phyloP scores from a whole-genome alignment of 768 basidiomycete species.

The Daedaleopsis nitida region DNA sequence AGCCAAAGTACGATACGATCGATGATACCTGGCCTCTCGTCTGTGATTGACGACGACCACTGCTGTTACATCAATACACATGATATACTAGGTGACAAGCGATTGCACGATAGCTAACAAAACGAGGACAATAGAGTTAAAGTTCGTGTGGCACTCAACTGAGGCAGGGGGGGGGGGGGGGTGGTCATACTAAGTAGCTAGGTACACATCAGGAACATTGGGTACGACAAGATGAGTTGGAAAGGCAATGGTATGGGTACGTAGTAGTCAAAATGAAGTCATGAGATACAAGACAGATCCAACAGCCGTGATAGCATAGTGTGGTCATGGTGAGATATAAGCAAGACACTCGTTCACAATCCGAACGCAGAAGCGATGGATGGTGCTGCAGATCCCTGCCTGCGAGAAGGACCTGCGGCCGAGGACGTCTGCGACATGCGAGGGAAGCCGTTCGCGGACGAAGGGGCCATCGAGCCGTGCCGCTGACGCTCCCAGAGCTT shows the following conservation, averaged over 20 bases:
- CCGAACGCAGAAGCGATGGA: slow-evolving; percentile 30
- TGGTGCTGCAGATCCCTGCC: slow-evolving; percentile 25
- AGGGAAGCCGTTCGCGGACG: slow-evolving; percentile 45
- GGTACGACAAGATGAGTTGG: too few relatives aligned
- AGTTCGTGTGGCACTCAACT: background rate
- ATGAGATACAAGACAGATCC: background rate
- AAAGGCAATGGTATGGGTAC: too few relatives aligned
- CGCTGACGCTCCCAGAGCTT: slow-evolving; percentile 81
- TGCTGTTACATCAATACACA: background rate
- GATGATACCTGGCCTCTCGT: too few relatives aligned
- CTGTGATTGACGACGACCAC: too few relatives aligned
- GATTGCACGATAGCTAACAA: background rate
- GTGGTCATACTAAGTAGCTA: background rate
- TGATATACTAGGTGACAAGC: background rate
- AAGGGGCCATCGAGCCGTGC: slow-evolving; percentile 45
- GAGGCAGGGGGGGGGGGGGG: background rate
- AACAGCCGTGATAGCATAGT: background rate
- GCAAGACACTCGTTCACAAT: slow-evolving; percentile 9
- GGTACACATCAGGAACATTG: too few relatives aligned
- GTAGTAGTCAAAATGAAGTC: background rate
- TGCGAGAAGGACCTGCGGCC: slow-evolving; percentile 11
- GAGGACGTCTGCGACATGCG: slow-evolving; percentile 15
- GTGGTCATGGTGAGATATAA: background rate
- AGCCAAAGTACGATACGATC: too few relatives aligned
- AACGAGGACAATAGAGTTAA: background rate